Percentiles rank a stretch among this genome's conserved stretches.
Evolutionary conservation across 805 yeast species (phyloP).

Genomic region (Millerozyma miso): DNA sequence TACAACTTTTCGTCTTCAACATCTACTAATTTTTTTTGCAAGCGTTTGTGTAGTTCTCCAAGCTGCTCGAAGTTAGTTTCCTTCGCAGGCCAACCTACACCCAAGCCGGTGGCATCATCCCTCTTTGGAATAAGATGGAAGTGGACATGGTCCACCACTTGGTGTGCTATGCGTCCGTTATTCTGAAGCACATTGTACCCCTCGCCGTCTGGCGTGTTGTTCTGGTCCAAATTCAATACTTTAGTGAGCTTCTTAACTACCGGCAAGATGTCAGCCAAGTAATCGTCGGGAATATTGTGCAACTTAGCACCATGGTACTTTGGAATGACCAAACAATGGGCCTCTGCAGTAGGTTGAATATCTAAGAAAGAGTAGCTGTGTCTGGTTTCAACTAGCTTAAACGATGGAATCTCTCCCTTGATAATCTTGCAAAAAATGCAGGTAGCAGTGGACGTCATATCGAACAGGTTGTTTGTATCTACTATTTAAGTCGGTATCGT

Average conservation of each 20-base stretch:
- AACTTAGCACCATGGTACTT: constrained; percentile 90
- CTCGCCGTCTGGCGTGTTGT: constrained; percentile 56
- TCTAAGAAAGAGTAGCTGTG: constrained; percentile 81
- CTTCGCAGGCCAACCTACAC: constrained; percentile 93
- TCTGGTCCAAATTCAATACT: constrained; percentile 60
- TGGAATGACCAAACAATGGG: constrained; percentile 88
- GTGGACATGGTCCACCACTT: constrained; percentile 92
- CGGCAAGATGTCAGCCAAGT: constrained; percentile 80
- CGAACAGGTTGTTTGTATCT: too few species aligned
- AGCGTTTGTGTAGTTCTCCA: constrained; percentile 59
- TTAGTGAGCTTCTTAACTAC: constrained; percentile 81
- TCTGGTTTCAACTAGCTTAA: constrained; percentile 85
- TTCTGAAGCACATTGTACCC: constrained; percentile 91
- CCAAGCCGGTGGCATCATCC: constrained; percentile 66
- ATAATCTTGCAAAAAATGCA: constrained; percentile 94
- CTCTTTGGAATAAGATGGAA: constrained; percentile 94
- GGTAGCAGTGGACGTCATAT: constrained; percentile 4
- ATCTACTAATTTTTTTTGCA: constrained; percentile 23
- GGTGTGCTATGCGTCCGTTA: constrained; percentile 94
- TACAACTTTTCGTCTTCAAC: constrained; percentile 4
- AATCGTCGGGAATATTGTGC: constrained; percentile 90
- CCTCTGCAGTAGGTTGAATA: constrained; percentile 86
- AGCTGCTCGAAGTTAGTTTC: constrained; percentile 71
- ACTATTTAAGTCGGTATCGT: too few species aligned
- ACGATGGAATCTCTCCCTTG: constrained; percentile 93